Conservation (phyloP, 495 filamentous ascomycete species). For the Podospora pseudocomata region DNA sequence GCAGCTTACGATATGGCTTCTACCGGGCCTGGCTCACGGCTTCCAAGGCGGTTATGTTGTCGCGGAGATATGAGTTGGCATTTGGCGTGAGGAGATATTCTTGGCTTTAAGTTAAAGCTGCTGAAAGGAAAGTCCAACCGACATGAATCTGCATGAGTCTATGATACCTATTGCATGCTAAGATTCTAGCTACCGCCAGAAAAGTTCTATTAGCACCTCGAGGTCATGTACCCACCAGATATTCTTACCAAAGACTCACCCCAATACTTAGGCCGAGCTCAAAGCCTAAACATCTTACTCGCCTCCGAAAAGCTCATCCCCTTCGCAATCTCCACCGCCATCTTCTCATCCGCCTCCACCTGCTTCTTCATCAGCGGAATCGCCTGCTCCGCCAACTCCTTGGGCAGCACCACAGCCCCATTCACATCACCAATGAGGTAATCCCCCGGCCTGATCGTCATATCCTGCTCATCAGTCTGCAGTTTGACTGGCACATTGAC, state of each 20-base stretch:
- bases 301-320: conserved; percentile 54
- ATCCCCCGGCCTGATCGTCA: conserved; percentile 52
- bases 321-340: conserved; percentile 47
- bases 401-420: conserved; percentile 50
- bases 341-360: conserved; percentile 53
- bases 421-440: conserved; percentile 56
- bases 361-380: conserved; percentile 48
- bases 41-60: neutral
- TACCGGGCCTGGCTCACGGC: neutral
- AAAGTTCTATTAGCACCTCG: too few relatives aligned
- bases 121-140: neutral
- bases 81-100: neutral
- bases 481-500: conserved; percentile 42
- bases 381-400: conserved; percentile 44
- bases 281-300: conserved; percentile 43
- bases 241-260: neutral
- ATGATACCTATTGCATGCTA: neutral
- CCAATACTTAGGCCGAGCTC: neutral
- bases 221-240: too few relatives aligned
- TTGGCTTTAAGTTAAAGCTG: neutral
- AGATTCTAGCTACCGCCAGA: too few relatives aligned
- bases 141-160: neutral
- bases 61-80: neutral
- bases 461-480: conserved; percentile 43
- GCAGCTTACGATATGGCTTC: neutral